A percentile compares a stretch with the other conserved stretches of the same genome.
These are phyloP conservation scores for Cladophialophora exuberans DNA, from an alignment of 2,329 filamentous ascomycete species.

Conservation along the genomic window DNA sequence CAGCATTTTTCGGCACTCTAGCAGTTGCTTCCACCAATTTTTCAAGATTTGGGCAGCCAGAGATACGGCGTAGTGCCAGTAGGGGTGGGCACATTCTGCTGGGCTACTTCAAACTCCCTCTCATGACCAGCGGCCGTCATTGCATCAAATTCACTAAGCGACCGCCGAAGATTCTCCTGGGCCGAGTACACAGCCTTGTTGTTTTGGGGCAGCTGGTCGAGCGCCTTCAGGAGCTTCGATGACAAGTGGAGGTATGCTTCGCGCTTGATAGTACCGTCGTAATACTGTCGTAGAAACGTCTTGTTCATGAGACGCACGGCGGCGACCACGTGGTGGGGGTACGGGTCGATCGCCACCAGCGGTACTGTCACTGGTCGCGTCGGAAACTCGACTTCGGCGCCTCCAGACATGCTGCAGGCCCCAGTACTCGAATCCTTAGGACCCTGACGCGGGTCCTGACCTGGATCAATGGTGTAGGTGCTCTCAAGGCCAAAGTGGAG, in stretches of 20 bases:
- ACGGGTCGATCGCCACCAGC: slow-evolving; percentile 37
- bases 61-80: no score
- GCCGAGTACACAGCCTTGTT: slow-evolving; percentile 34
- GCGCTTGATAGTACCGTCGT: slow-evolving; percentile 30
- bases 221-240: slow-evolving; percentile 30
- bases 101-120: no score
- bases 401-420: not conserved
- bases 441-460: no score
- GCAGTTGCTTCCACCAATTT: no score
- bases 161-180: not conserved
- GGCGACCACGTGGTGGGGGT: slow-evolving; percentile 38
- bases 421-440: no score
- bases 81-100: no score
- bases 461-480: slow-evolving; percentile 30
- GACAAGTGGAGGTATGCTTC: slow-evolving; percentile 30
- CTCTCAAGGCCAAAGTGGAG: slow-evolving; percentile 37
- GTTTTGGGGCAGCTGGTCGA: slow-evolving; percentile 35
- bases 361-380: slow-evolving; percentile 20
- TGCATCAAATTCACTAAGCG: no score
- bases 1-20: no score
- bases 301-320: slow-evolving; percentile 35
- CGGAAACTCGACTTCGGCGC: not conserved
- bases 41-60: no score
- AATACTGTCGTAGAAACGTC: slow-evolving; percentile 33
- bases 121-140: no score